A percentile compares a stretch with the other conserved stretches of the same genome.
These are phyloP conservation scores for Stenocarpella maydis DNA, from an alignment of 2,329 filamentous ascomycete genomes.

Conservation along the genomic window DNA sequence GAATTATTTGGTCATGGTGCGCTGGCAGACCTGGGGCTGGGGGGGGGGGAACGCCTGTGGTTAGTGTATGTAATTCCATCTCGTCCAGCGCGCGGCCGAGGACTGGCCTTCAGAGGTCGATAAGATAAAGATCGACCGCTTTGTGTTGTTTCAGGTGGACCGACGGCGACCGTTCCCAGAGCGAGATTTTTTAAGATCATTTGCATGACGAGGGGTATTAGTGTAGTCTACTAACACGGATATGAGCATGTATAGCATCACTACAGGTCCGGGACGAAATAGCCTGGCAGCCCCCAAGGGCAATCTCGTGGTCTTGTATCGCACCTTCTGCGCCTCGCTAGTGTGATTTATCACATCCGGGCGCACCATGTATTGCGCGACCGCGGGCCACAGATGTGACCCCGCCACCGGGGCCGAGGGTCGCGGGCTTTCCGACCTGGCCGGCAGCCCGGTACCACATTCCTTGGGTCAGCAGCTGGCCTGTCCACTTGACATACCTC, in stretches of 20 bases:
- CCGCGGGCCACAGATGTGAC: neutral
- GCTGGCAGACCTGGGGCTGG: constrained; percentile 12
- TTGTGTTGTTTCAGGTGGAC: neutral
- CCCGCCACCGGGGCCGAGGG: neutral
- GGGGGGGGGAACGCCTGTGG: no score
- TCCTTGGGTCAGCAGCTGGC: neutral
- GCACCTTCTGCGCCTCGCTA: neutral
- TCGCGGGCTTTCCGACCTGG: neutral
- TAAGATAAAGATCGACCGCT: constrained; percentile 6
- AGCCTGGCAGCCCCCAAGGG: neutral
- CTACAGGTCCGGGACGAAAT: neutral
- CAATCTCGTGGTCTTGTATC: no score
- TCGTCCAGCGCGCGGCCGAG: neutral
- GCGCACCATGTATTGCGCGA: neutral
- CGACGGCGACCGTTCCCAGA: neutral
- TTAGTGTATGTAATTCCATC: no score
- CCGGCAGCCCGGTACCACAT: neutral
- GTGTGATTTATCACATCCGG: neutral
- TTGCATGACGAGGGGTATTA: no score
- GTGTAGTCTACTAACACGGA: no score
- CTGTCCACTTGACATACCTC: neutral
- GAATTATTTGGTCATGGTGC: constrained; percentile 18
- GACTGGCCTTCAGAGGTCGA: neutral
- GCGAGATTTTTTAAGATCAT: no score
- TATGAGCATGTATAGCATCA: no score